A percentile compares a stretch with the other conserved stretches of the same genome.
Evolutionary conservation across 805 yeast genomes (phyloP).

Genomic region (Saccharomycopsis fodiens): DNA sequence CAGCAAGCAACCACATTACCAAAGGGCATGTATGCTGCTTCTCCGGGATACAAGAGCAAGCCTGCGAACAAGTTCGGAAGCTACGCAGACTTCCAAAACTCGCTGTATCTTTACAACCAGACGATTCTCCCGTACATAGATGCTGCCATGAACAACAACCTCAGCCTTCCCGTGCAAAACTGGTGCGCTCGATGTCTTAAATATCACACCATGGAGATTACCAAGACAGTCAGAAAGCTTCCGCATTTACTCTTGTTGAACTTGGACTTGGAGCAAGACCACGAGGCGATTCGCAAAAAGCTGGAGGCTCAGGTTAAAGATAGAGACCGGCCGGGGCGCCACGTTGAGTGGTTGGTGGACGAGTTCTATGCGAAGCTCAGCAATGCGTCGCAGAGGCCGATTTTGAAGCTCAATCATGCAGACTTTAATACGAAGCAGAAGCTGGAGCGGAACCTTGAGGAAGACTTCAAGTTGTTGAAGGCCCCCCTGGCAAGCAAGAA

Average conservation of each 20-base stretch:
- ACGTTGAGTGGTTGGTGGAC: slow-evolving; percentile 48
- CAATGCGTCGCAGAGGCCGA: slow-evolving; percentile 29
- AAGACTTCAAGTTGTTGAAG: not conserved
- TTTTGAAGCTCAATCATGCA: slow-evolving; percentile 27
- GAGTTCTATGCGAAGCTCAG: slow-evolving; percentile 45
- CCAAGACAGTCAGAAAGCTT: slow-evolving; percentile 41
- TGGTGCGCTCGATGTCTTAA: slow-evolving; percentile 45
- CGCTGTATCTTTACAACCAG: slow-evolving; percentile 17
- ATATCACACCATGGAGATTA: slow-evolving; percentile 48
- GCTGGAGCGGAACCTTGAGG: not conserved
- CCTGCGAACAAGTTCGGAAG: not conserved
- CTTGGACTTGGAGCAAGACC: slow-evolving; percentile 49
- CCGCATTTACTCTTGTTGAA: slow-evolving; percentile 65
- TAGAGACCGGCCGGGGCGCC: slow-evolving; percentile 1
- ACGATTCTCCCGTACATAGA: slow-evolving; percentile 52
- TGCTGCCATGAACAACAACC: slow-evolving; percentile 44
- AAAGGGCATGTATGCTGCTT: not conserved
- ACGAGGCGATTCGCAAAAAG: slow-evolving; percentile 37
- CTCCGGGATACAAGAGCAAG: not conserved
- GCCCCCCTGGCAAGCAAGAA: slow-evolving; percentile 6
- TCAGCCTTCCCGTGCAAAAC: slow-evolving; percentile 38
- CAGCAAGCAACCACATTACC: not conserved
- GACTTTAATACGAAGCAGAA: slow-evolving; percentile 25
- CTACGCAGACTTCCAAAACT: slow-evolving; percentile 5
- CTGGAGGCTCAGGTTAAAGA: slow-evolving; percentile 7